These are phyloP conservation scores for Populus hybrid DNA, from an alignment of 441 rosid genomes.

Conservation along the genomic window DNA sequence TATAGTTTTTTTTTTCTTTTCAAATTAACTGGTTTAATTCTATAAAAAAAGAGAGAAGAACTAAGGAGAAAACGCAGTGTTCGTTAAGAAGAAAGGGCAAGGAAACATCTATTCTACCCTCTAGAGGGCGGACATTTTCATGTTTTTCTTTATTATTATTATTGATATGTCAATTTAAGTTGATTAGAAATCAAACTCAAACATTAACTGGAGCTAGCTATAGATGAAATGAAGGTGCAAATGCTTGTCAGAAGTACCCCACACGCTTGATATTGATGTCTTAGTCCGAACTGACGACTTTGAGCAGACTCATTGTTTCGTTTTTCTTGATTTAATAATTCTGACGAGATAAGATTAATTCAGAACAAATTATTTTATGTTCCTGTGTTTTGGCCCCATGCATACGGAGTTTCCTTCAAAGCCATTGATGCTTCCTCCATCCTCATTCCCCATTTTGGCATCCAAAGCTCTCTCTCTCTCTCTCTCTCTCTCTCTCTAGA, in stretches of 20 bases:
- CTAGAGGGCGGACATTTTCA: background rate
- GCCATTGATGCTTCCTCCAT: conserved; percentile 39
- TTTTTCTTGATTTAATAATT: background rate
- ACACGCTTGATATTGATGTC: conserved; percentile 16
- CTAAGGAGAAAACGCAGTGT: too few relatives aligned
- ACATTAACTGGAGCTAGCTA: background rate
- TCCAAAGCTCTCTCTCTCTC: conserved; percentile 42
- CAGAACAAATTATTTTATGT: conserved; percentile 19
- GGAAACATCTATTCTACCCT: background rate
- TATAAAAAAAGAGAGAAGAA: too few relatives aligned
- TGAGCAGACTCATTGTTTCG: conserved; percentile 9
- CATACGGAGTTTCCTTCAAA: conserved; percentile 44
- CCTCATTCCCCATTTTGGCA: conserved; percentile 43
- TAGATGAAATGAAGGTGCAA: background rate
- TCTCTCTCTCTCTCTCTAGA: background rate
- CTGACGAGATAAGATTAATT: background rate
- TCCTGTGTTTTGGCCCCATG: conserved; percentile 48
- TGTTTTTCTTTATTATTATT: background rate
- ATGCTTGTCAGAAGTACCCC: conserved; percentile 5
- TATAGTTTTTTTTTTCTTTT: too few relatives aligned
- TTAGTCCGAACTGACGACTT: conserved; percentile 27
- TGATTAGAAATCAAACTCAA: background rate
- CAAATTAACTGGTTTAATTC: too few relatives aligned
- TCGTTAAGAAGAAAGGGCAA: too few relatives aligned
- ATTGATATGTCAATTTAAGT: background rate